A percentile compares a stretch with the other conserved stretches of the same genome.
phyloP scores from a whole-genome alignment of 345 rosid species.

The Aethionema arabicum region DNA sequence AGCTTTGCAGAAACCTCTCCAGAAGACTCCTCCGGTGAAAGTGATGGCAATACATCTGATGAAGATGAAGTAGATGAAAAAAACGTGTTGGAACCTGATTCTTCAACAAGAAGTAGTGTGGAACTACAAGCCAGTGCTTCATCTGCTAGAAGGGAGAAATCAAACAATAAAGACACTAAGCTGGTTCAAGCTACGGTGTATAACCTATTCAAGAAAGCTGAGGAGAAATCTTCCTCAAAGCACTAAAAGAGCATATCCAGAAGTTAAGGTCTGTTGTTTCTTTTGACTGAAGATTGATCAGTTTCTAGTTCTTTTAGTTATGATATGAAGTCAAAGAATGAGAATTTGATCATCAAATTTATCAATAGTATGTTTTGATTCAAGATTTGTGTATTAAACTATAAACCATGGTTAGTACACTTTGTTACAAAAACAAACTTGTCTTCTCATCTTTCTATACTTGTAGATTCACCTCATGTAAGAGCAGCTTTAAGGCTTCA shows the following conservation, averaged over 20 bases:
- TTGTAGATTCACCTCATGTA: slow-evolving; percentile 5
- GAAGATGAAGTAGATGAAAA: slow-evolving; percentile 48
- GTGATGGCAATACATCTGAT: slow-evolving; percentile 42
- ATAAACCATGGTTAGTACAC: slow-evolving; percentile 6
- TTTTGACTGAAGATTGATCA: slow-evolving; percentile 15
- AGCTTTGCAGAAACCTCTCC: slow-evolving; percentile 70
- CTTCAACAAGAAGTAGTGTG: too few relatives aligned
- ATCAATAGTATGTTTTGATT: too few relatives aligned
- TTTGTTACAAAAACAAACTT: background rate
- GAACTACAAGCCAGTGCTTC: too few relatives aligned
- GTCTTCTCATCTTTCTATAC: slow-evolving; percentile 24
- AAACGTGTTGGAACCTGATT: slow-evolving; percentile 33
- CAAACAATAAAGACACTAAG: slow-evolving; percentile 39
- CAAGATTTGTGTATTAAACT: background rate
- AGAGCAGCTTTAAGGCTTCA: slow-evolving; percentile 17
- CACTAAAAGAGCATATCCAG: background rate
- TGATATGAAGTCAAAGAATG: slow-evolving; percentile 18
- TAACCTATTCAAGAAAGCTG: slow-evolving; percentile 70
- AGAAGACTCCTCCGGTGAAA: slow-evolving; percentile 48
- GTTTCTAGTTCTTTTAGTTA: slow-evolving; percentile 7
- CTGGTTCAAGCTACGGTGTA: slow-evolving; percentile 80
- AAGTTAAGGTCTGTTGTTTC: slow-evolving; percentile 25
- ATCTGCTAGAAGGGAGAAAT: slow-evolving; percentile 39
- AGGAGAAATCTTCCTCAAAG: slow-evolving; percentile 41
- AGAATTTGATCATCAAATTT: background rate